Evolutionary conservation across 768 basidiomycete species (phyloP), one percentile per base, ranked within the genome.

Genomic region (Lentinula edodes): DNA sequence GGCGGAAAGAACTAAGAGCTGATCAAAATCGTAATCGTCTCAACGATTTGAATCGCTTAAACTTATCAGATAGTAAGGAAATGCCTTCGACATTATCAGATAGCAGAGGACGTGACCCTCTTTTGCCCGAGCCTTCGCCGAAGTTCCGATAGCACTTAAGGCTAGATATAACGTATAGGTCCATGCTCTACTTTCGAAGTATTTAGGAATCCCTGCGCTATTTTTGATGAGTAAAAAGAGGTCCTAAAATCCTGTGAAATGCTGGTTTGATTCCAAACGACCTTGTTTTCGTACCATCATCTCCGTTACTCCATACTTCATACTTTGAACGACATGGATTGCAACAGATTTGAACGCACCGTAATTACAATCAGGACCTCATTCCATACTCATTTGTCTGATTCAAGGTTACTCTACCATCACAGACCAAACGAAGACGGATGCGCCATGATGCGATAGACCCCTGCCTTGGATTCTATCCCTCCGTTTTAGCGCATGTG

Each of bases 381-480:
- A 36, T 5, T 23, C 20, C 12, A 10, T 28, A 32, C 2, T 10
- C 6, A 28, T 20, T 23, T 53, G 15, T 5, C 5, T 39, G 5
- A 58, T 43, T 58, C 18, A 16, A 34, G 2, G 38, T 39, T 16
- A 32, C n/a, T 28, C 38, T 46, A 16, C 45, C 12, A 20, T 28
- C 38, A 34, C 34, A 74, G 73, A 62, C 73, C 20, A 68, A 63
- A 46, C 66, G 71, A 35, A 73, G 69, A 59, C 72, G 75, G 13
- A 71, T 66, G 42, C 69, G 72, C 34, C 65, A n/a, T 20, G 39
- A 39, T 35, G 73, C 76, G 23, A 63, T 76, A 38, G 76, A 78
- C 61, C 75, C 76, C n/a, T 77, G 76, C 56, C 67, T 76, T 18
- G 75, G 77, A 2, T 77, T 75, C 61, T 78, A 76, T 62, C 54